These are phyloP conservation scores for Talaromyces islandicus DNA, from an alignment of 2,329 filamentous ascomycete genomes.

Conservation along the genomic window DNA sequence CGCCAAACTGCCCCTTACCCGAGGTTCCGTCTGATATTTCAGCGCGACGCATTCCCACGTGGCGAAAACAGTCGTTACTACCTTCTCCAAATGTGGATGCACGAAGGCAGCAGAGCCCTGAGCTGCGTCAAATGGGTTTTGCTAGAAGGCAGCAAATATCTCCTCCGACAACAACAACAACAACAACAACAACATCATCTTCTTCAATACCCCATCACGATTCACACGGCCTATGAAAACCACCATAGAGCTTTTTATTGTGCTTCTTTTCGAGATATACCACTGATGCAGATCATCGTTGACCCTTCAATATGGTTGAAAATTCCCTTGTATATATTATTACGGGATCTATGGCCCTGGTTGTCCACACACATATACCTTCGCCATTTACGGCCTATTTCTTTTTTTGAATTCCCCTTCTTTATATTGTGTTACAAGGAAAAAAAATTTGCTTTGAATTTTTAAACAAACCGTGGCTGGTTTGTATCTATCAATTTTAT, in stretches of 20 bases:
- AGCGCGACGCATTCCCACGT: conserved; percentile 2
- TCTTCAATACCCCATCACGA: background rate
- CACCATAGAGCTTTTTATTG: background rate
- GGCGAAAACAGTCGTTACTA: background rate
- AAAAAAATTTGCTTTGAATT: background rate
- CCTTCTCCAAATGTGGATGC: background rate
- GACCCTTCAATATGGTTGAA: background rate
- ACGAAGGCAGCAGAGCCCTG: background rate
- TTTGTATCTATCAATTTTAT: background rate
- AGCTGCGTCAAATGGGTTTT: background rate
- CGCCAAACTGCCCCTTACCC: conserved; percentile 21
- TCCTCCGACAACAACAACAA: background rate
- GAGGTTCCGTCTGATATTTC: conserved; percentile 14
- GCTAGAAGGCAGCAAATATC: background rate
- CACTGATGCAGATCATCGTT: background rate
- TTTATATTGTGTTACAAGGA: background rate
- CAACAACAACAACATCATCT: too few species aligned
- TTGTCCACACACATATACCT: background rate
- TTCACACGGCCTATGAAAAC: background rate
- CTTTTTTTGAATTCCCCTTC: background rate
- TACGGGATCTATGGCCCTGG: background rate
- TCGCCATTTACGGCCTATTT: background rate
- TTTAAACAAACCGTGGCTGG: background rate
- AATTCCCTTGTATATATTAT: background rate
- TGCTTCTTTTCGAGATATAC: background rate